A percentile compares a stretch with the other conserved stretches of the same genome.
Evolutionary conservation across 495 filamentous ascomycete genomes (phyloP).

Genomic region (Lepidopterella palustris): DNA sequence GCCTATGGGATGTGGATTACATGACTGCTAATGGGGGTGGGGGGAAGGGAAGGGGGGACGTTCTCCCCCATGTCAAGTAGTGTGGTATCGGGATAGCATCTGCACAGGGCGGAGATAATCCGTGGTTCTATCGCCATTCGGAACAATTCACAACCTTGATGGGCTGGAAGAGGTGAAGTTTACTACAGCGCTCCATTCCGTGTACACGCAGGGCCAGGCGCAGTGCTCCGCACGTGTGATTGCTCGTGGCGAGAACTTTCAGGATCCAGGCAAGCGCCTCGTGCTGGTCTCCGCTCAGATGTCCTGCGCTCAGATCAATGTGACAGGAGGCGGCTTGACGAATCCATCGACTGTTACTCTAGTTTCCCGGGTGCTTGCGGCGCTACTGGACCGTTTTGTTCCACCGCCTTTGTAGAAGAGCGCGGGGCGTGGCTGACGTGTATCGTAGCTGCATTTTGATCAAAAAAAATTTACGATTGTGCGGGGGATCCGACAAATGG

Average conservation of each 20-base stretch:
- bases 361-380: slow-evolving; percentile 52
- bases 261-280: not conserved
- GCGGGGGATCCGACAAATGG: slow-evolving; percentile 35
- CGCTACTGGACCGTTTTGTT: too few relatives aligned
- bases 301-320: slow-evolving; percentile 51
- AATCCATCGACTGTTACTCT: slow-evolving; percentile 44
- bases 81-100: slow-evolving; percentile 24
- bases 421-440: too few relatives aligned
- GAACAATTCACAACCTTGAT: too few relatives aligned
- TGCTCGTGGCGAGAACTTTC: too few relatives aligned
- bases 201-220: slow-evolving; percentile 12
- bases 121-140: not conserved
- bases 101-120: slow-evolving; percentile 26
- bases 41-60: too few relatives aligned
- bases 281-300: slow-evolving; percentile 7
- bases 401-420: too few relatives aligned
- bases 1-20: slow-evolving; percentile 25
- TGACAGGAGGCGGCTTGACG: slow-evolving; percentile 43
- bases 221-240: slow-evolving; percentile 24
- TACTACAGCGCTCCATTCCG: slow-evolving; percentile 19
- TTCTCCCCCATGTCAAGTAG: slow-evolving; percentile 22
- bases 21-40: slow-evolving; percentile 19
- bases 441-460: slow-evolving; percentile 45
- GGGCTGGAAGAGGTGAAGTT: not conserved
- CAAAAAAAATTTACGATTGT: slow-evolving; percentile 50